A percentile compares a stretch with the other conserved stretches of the same genome.
These are phyloP conservation scores for Malus hybrid DNA, from an alignment of 331 rosid genomes.

Conservation along the genomic window DNA sequence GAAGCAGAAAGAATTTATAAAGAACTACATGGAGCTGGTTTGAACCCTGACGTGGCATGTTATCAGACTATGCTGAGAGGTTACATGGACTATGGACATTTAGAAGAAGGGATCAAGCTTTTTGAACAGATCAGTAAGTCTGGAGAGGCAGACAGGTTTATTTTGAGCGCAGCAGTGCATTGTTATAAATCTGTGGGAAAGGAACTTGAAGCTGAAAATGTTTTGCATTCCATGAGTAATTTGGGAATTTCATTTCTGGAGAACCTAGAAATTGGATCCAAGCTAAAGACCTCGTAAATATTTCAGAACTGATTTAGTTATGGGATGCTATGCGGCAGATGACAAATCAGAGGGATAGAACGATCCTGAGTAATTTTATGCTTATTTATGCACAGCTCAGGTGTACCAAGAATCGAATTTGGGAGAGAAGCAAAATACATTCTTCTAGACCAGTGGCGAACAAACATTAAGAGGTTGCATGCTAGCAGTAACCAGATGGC, in stretches of 20 bases:
- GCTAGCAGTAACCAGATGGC: not conserved
- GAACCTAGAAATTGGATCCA: conserved; percentile 55
- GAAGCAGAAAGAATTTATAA: conserved; percentile 69
- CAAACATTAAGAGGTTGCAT: not conserved
- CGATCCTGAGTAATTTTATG: not conserved
- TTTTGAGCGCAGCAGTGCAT: conserved; percentile 78
- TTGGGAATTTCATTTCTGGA: conserved; percentile 45
- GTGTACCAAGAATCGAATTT: not conserved
- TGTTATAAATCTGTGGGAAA: conserved; percentile 49
- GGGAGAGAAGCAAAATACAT: not conserved
- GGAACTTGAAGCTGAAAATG: conserved; percentile 44
- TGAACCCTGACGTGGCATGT: conserved; percentile 59
- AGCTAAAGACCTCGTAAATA: conserved; percentile 11
- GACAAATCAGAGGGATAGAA: not conserved
- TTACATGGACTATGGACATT: conserved; percentile 55
- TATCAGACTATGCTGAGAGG: conserved; percentile 62
- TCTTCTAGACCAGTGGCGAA: not conserved
- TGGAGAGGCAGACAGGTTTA: conserved; percentile 51
- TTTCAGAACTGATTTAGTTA: not conserved
- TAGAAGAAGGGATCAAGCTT: conserved; percentile 56
- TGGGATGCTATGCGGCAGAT: not conserved
- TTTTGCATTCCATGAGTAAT: conserved; percentile 48
- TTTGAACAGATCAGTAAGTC: conserved; percentile 44
- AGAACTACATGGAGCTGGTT: conserved; percentile 38
- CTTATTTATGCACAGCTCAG: not conserved